Percentiles rank a stretch among this genome's conserved stretches.
Evolutionary conservation across 441 rosid genomes (phyloP).

Genomic region (Adansonia rubrostipa): DNA sequence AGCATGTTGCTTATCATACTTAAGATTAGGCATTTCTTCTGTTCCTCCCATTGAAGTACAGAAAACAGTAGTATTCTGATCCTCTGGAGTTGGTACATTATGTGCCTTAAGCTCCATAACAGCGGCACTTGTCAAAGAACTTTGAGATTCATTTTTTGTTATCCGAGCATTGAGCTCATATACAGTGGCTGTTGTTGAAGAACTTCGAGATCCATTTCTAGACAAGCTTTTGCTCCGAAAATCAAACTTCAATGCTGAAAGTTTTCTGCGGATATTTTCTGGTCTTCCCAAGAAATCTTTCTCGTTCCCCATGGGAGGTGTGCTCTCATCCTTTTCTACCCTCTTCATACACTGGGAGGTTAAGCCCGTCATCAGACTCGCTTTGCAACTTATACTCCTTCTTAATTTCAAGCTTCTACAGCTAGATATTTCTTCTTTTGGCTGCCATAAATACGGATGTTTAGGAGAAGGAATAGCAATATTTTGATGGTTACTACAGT

Average conservation of each 20-base stretch:
- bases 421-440: conserved; percentile 46
- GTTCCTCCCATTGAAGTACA: conserved; percentile 19
- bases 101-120: conserved; percentile 41
- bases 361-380: conserved; percentile 41
- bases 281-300: conserved; percentile 48
- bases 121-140: conserved; percentile 37
- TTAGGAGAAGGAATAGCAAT: conserved; percentile 49
- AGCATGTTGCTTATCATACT: conserved; percentile 42
- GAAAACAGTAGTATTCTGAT: conserved; percentile 21
- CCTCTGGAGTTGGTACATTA: conserved; percentile 25
- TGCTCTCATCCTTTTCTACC: conserved; percentile 39
- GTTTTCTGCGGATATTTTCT: conserved; percentile 34
- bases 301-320: conserved; percentile 45
- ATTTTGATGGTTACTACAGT: conserved; percentile 32
- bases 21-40: conserved; percentile 34
- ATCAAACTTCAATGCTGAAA: conserved; percentile 39
- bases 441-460: conserved; percentile 44
- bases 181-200: conserved; percentile 33
- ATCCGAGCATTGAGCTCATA: conserved; percentile 43
- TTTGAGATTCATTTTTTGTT: conserved; percentile 43
- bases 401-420: conserved; percentile 49
- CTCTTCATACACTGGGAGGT: conserved; percentile 41
- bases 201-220: conserved; percentile 44
- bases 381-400: conserved; percentile 77
- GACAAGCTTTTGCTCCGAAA: conserved; percentile 35